Evolutionary conservation across 2,329 filamentous ascomycete species (phyloP).

Genomic region (Xylaria sp.): DNA sequence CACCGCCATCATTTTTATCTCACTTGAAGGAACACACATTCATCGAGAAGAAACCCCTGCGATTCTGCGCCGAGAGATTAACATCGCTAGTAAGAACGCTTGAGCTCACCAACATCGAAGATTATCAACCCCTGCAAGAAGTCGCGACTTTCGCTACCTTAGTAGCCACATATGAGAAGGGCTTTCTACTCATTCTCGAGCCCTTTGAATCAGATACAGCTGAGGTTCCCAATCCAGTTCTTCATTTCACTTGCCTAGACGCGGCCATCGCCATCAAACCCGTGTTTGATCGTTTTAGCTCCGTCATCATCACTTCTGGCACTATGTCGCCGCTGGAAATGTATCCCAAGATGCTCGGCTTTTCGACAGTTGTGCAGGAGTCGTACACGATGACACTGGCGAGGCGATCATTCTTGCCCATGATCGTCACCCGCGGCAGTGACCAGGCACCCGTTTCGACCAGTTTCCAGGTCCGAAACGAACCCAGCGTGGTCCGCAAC

Average conservation of each 20-base stretch:
- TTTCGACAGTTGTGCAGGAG: constrained; percentile 91
- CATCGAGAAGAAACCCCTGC: constrained; percentile 93
- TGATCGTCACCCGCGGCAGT: constrained; percentile 95
- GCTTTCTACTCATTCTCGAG: constrained; percentile 95
- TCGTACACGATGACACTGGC: constrained; percentile 98
- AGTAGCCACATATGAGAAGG: constrained; percentile 95
- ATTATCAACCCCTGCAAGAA: constrained; percentile 96
- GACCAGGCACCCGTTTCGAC: constrained; percentile 95
- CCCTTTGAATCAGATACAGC: constrained; percentile 96
- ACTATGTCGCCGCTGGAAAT: constrained; percentile 97
- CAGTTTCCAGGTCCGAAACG: constrained; percentile 93
- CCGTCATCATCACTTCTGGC: constrained; percentile 97
- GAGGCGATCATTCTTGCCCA: constrained; percentile 92
- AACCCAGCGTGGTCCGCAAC: constrained; percentile 95
- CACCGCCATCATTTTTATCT: constrained; percentile 89
- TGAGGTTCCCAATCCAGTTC: constrained; percentile 93
- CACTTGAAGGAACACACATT: constrained; percentile 97
- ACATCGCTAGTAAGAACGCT: constrained; percentile 94
- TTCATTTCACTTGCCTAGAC: constrained; percentile 96
- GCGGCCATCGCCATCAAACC: constrained; percentile 98
- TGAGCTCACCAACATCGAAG: constrained; percentile 96
- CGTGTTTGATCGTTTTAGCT: constrained; percentile 96
- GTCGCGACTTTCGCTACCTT: constrained; percentile 97
- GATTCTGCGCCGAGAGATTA: constrained; percentile 93
- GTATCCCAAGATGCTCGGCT: constrained; percentile 98